Conservation (phyloP, 805 yeast genomes). For the Hanseniaspora nectarophila region DNA sequence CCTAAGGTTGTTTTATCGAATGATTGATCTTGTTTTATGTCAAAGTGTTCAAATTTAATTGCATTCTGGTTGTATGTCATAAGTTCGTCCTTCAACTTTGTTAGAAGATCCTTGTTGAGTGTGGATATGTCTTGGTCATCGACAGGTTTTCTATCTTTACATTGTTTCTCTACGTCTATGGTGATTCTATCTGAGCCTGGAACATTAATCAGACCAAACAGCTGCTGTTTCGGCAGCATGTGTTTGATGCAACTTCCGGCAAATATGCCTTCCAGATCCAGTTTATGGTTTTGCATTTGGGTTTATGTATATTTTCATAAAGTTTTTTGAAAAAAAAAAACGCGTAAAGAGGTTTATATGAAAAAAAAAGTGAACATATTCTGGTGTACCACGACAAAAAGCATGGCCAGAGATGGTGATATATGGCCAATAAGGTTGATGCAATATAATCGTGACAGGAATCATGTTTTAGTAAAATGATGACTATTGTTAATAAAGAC, state of each 20-base stretch:
- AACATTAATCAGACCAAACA: not conserved
- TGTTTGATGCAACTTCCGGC: not conserved
- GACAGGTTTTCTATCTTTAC: too few relatives aligned
- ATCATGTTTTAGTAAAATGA: too few relatives aligned
- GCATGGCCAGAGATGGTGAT: too few relatives aligned
- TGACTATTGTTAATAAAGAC: too few relatives aligned
- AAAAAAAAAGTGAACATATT: too few relatives aligned
- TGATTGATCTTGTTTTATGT: not conserved
- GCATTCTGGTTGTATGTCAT: not conserved
- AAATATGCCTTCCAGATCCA: not conserved
- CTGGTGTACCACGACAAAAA: too few relatives aligned
- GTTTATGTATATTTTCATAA: not conserved
- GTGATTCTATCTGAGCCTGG: not conserved
- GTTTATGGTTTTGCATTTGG: not conserved
- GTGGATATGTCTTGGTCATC: not conserved
- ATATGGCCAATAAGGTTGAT: too few relatives aligned
- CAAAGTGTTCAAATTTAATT: not conserved
- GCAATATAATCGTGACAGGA: too few relatives aligned
- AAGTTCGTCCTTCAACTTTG: not conserved
- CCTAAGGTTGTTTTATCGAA: not conserved
- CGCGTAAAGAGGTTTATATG: too few relatives aligned
- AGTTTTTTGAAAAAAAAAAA: too few relatives aligned
- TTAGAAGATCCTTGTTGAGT: not conserved
- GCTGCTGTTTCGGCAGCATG: constrained; percentile 1
- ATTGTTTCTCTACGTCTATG: not conserved